Conservation (phyloP, 306 rosid genomes). For the Cicer yamashitae region DNA sequence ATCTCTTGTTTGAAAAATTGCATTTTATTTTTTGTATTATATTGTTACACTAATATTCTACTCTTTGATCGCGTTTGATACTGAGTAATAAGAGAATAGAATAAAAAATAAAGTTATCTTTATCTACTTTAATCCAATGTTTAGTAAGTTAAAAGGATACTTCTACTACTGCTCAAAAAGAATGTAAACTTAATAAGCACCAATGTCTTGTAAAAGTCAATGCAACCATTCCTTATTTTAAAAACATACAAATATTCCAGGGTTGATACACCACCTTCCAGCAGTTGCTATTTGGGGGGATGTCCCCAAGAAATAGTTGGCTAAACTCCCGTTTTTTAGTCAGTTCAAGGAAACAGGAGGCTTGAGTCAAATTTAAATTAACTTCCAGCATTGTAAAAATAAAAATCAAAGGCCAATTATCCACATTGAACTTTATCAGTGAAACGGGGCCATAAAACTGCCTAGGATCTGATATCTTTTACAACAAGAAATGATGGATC, state of each 20-base stretch:
- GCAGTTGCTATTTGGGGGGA: too few relatives aligned
- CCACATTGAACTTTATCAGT: conserved; percentile 28
- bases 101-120: too few relatives aligned
- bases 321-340: neutral
- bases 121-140: neutral
- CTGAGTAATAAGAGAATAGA: too few relatives aligned
- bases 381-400: neutral
- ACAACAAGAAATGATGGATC: conserved; percentile 38
- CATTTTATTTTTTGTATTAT: too few relatives aligned
- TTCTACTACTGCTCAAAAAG: too few relatives aligned
- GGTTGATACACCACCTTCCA: too few relatives aligned
- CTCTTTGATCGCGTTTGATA: too few relatives aligned
- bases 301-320: too few relatives aligned
- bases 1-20: too few relatives aligned
- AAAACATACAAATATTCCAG: neutral
- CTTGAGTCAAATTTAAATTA: neutral
- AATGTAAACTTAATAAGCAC: too few relatives aligned
- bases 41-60: too few relatives aligned
- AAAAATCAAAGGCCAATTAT: conserved; percentile 1
- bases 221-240: neutral
- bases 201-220: neutral
- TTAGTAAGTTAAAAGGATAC: too few relatives aligned
- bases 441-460: conserved; percentile 28
- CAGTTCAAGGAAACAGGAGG: neutral
- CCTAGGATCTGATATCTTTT: conserved; percentile 35